phyloP scores from a whole-genome alignment of 352 stramenopile species.

The Globisporangium polare region DNA sequence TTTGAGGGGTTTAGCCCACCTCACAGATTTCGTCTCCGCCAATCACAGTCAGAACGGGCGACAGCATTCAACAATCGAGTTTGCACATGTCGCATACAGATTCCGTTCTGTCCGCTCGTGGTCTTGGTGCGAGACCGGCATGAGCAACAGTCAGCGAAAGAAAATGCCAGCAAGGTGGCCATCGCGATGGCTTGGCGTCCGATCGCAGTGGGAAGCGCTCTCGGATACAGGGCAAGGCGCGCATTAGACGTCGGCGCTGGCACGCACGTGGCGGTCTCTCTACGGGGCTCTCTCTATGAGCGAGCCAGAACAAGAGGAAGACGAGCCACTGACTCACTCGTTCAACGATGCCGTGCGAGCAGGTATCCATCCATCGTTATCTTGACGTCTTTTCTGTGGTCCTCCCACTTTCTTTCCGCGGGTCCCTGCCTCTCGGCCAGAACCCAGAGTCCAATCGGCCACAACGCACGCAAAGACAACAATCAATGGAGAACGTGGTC shows the following conservation, averaged over 20 bases:
- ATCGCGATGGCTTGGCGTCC: too few species aligned
- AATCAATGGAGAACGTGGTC: background rate
- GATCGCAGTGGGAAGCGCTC: background rate
- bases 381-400: background rate
- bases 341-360: background rate
- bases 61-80: background rate
- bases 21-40: background rate
- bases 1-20: background rate
- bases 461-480: background rate
- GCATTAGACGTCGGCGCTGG: background rate
- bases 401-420: background rate
- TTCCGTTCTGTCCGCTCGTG: background rate
- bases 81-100: background rate
- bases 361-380: background rate
- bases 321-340: background rate
- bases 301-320: background rate
- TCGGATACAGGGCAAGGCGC: too few species aligned
- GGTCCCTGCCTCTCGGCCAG: background rate
- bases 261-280: background rate
- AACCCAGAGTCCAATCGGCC: background rate
- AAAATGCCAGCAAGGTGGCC: too few species aligned
- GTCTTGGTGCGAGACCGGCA: background rate
- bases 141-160: background rate
- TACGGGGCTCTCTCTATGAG: background rate
- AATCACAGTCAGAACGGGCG: background rate